Base-by-base conservation (phyloP, 2,329 filamentous ascomycete genomes). In the Pseudogymnoascus verrucosus region DNA sequence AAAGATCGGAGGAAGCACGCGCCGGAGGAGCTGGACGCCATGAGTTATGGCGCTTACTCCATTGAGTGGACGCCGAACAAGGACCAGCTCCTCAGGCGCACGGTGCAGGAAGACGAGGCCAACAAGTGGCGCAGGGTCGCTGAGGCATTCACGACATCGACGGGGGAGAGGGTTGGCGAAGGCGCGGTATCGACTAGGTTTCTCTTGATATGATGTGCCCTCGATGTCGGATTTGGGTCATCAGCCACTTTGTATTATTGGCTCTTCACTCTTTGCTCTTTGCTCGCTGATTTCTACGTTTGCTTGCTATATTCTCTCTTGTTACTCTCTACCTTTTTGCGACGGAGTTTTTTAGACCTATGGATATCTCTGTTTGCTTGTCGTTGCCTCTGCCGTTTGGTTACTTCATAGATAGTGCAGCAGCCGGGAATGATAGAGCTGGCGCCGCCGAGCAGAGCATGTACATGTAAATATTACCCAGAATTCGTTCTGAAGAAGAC, bases 61-160 rank as follows among this genome's bases (percentile, higher is more conserved):
- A 64, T 19, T 65, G 70, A 1, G 28, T 68, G 3, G 69, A 72
- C 28, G 6, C 51, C 2, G 10, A n/a, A 12, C 62, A 57, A 73
- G 6, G 66, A 70, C 5, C 21, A 63, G 5, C 16, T 62, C 26
- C 66, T 65, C 3, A 65, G 67, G 31, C 3, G 11, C 10, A 7
- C 2, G n/a, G 51, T 57, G 16, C 10, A 36, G 6, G 61, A 67
- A 4, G 44, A 65, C n/a, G 68, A 70, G 4, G 39, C 64, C 1
- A 37, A 57, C 5, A 71, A 68, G 61, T 73, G 71, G 71, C 8
- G 19, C 0, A 36, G 42, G 7, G 65, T 73, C 51, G 67, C 69
- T 5, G 36, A 44, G 1, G 26, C 47, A 5, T 69, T 70, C 59
- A 60, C 65, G 4, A 60, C 60, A 3, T 14, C 60, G 2, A 70